Conservation (phyloP, 139 green algal species). For the Deuterostichococcus epilithicus region DNA sequence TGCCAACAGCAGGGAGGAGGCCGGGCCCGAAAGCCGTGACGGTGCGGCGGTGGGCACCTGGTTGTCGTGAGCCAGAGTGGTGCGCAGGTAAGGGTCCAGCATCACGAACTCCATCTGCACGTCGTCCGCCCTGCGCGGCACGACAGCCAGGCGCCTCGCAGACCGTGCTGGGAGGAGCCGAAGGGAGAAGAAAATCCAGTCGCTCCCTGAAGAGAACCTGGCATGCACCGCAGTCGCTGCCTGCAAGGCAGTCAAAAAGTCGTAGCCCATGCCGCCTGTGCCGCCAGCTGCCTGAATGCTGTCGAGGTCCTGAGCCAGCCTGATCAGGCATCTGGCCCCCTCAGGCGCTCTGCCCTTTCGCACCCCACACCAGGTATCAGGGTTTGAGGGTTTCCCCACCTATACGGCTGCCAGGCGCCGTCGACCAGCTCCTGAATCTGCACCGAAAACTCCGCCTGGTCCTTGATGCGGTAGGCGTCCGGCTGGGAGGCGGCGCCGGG, state of each 20-base stretch:
- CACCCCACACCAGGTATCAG: background rate
- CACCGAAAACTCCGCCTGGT: slow-evolving; percentile 69
- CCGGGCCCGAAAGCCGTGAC: too few species aligned
- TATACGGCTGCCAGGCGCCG: slow-evolving; percentile 56
- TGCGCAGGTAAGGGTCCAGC: slow-evolving; percentile 89
- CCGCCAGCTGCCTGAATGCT: too few species aligned
- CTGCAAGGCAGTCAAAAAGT: too few species aligned
- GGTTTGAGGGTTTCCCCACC: too few species aligned
- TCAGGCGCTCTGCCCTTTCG: background rate
- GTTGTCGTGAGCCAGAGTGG: slow-evolving; percentile 57
- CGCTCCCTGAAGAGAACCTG: too few species aligned
- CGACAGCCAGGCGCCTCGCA: background rate
- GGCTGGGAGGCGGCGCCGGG: slow-evolving; percentile 22
- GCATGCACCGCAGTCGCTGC: too few species aligned
- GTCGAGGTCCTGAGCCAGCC: too few species aligned
- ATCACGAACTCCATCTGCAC: slow-evolving; percentile 93
- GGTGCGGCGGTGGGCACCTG: slow-evolving; percentile 59
- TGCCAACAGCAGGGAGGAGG: background rate
- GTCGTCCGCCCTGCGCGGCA: slow-evolving; percentile 56
- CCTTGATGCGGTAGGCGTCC: slow-evolving; percentile 54
- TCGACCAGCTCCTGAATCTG: slow-evolving; percentile 62
- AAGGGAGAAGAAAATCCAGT: too few species aligned
- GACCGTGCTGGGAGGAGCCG: too few species aligned
- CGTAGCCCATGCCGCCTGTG: too few species aligned
- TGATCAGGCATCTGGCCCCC: background rate